Percentiles rank a stretch among this genome's conserved stretches.
Evolutionary conservation across 2,329 filamentous ascomycete genomes (phyloP).

Genomic region (Chaetomiaceae sp.): DNA sequence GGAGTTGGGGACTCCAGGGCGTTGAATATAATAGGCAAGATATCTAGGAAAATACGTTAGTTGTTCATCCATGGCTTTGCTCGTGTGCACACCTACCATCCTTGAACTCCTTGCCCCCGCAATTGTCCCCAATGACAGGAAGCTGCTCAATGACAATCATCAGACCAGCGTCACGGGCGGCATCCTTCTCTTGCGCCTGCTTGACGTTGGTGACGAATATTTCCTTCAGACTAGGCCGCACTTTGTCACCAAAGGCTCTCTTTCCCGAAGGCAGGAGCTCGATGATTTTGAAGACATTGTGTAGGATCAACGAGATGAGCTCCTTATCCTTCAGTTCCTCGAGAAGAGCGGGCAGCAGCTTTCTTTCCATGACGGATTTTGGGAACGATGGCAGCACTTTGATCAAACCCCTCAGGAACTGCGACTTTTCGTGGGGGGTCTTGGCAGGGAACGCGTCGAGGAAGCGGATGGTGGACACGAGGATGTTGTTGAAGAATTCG

Average conservation of each 20-base stretch:
- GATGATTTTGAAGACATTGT: slow-evolving; percentile 85
- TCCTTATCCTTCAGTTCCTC: slow-evolving; percentile 94
- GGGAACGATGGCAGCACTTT: slow-evolving; percentile 90
- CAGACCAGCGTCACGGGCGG: slow-evolving; percentile 78
- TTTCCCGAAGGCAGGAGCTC: slow-evolving; percentile 71
- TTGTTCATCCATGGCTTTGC: not conserved
- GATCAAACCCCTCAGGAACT: slow-evolving; percentile 84
- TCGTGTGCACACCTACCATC: slow-evolving; percentile 57
- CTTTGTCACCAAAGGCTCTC: slow-evolving; percentile 75
- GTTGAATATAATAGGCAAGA: slow-evolving; percentile 78
- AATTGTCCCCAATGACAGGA: slow-evolving; percentile 69
- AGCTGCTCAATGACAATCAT: slow-evolving; percentile 90
- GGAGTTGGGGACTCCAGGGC: slow-evolving; percentile 88
- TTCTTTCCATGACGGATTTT: slow-evolving; percentile 89
- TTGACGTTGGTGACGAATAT: slow-evolving; percentile 67
- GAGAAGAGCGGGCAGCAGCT: slow-evolving; percentile 79
- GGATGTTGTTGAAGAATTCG: slow-evolving; percentile 92
- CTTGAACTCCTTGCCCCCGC: slow-evolving; percentile 88
- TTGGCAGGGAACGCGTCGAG: slow-evolving; percentile 88
- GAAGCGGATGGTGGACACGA: slow-evolving; percentile 95
- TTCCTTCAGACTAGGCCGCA: slow-evolving; percentile 79
- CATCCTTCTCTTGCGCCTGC: slow-evolving; percentile 67
- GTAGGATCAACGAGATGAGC: slow-evolving; percentile 75
- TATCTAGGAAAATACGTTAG: slow-evolving; percentile 53
- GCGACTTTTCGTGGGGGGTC: slow-evolving; percentile 81